Evolutionary conservation across 148 eudicot species (phyloP), one percentile per base, ranked within the genome.

Genomic region (Fagopyrum tataricum): DNA sequence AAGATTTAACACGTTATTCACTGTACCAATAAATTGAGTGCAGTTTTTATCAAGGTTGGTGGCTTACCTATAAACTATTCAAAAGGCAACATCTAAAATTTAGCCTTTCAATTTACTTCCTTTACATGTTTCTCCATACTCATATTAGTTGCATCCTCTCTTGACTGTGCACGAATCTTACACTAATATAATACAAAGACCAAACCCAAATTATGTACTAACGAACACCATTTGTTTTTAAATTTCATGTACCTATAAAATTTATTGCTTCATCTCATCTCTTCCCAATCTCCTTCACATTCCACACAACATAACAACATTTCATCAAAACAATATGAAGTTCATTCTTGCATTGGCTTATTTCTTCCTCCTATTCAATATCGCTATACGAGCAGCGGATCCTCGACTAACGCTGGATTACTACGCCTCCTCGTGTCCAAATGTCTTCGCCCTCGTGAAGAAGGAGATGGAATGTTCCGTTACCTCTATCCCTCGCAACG

Each of bases 391-490:
- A 76, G 90, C 87, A 46, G 76, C 73, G 44, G 78, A 84, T 15
- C 87, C 90, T 44, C 86, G 80, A 20, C 75, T 95, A 18, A 80
- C 87, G n/a, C 69, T 95, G 51, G 92, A 92, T 71, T 92, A 95
- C 82, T 95, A 95, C 67, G 73, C 79, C 58, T 70, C 81, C 7
- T 76, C 89, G 6, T 95, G 99, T 74, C 99, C 97, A 1, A 75
- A 76, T 42, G 82, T 84, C 24, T 81, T 80, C 0, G 88, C 70
- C 47, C 81, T 92, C 71, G 91, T 95, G 23, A 84, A 88, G 81
- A 86, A 80, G 69, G 97, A 91, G 81, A 95, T 95, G 99, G 96
- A 91, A 43, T 95, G 99, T 76, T 87, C 88, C 2, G 97, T 91
- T n/a, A 74, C 81, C 10, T 81, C 96, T 78, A 86, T 91, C 79